Conservation (phyloP, 352 stramenopile genomes). For the Globisporangium alternatum region DNA sequence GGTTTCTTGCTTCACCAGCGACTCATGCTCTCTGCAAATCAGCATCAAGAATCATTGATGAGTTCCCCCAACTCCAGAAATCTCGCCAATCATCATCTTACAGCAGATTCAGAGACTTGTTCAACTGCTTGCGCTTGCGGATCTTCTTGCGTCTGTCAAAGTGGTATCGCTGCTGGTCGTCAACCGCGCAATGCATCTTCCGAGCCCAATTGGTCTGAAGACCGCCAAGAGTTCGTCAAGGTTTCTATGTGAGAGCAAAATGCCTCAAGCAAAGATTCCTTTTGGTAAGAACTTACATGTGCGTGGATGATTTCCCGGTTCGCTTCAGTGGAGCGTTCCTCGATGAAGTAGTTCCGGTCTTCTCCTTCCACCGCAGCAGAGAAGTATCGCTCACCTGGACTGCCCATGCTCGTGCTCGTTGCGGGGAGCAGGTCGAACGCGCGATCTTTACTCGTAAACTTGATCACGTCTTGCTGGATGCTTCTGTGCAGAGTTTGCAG, state of each 20-base stretch:
- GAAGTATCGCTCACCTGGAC: conserved; percentile 19
- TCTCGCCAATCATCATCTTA: not conserved
- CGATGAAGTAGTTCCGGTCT: conserved; percentile 35
- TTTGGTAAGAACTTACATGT: conserved; percentile 21
- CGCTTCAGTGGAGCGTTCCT: conserved; percentile 20
- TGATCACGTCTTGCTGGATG: conserved; percentile 33
- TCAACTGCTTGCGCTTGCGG: conserved; percentile 5
- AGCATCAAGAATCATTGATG: not conserved
- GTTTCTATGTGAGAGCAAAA: not conserved
- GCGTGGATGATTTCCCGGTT: conserved; percentile 25
- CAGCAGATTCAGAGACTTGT: conserved; percentile 5
- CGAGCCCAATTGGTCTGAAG: conserved; percentile 33
- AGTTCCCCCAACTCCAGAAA: not conserved
- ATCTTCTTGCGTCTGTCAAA: conserved; percentile 40
- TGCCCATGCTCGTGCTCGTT: conserved; percentile 2
- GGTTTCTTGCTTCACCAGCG: conserved; percentile 17
- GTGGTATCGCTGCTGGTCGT: conserved; percentile 39
- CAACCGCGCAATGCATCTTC: conserved; percentile 44
- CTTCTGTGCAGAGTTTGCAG: conserved; percentile 45
- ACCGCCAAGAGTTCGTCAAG: not conserved
- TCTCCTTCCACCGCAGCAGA: conserved; percentile 27
- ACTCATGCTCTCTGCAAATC: not conserved
- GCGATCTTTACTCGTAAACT: conserved; percentile 30
- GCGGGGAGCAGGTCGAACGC: conserved; percentile 24
- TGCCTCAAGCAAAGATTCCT: not conserved